Evolutionary conservation across 2,329 filamentous ascomycete genomes (phyloP), one percentile per base, ranked within the genome.

Genomic region (Fusarium piperis): DNA sequence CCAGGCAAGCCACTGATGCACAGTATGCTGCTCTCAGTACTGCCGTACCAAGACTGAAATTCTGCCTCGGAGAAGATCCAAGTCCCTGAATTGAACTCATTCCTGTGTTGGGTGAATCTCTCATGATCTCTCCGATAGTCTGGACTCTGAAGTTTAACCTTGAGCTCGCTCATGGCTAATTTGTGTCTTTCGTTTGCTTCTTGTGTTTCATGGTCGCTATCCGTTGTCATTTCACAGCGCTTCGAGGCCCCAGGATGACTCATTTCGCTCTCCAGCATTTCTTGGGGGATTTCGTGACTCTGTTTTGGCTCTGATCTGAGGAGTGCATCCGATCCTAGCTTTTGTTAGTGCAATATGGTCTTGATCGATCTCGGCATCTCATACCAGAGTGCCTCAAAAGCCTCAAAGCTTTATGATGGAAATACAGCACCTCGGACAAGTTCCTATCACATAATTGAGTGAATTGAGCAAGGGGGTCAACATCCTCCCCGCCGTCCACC

Each of bases 1-100:
- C 65, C 68, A 5, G 33, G 62, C 4, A 68, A 63, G 6, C 65
- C 62, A 32, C 65, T 56, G 11, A 68, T 33, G 48, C 62, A 65
- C 33, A 70, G 20, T 8, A 68, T 20, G 12, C 13, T 48, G 16
- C 16, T 33, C 3, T 30, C 35, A 20, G 23, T 28, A 16, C 33
- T 28, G 16, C 57, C 20, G 6, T 46, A 51, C 67, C 67, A 70
- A 2, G 38, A 51, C 36, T 56, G 20, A 35, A 68, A 70, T 6
- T 16, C 13, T 26, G 46, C 28, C 15, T 65, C 28, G 1, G 28
- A 10, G 20, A 70, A 68, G 11, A 67, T 44, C 67, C 67, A 70
- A 12, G 26, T 18, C 4, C 65, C 64, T 16, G 58, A 57, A 62
- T 44, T 20, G 41, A 61, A 15, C 18, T 30, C 39, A 20, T 15